Base-by-base conservation (phyloP, 768 basidiomycete species). In the Serendipita sp. region DNA sequence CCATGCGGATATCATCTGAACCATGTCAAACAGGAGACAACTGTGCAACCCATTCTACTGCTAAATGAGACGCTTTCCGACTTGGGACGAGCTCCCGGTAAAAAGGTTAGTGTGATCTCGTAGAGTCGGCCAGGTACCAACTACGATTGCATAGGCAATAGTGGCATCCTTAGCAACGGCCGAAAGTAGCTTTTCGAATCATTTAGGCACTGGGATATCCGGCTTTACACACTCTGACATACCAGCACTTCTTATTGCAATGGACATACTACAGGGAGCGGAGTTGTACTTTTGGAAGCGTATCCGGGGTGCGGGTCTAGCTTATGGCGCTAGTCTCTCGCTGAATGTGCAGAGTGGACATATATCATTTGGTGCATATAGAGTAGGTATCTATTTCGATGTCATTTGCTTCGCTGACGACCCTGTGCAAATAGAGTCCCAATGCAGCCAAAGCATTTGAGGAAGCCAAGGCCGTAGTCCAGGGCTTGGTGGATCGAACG, bases 251-350 rank as follows among this genome's bases (percentile, higher is more conserved):
- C 81, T 85, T 23, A 81, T 98, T n/a, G 85, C 93, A 3, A 74
- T 84, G 1, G 88, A 94, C 67, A 83, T 92, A 16, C 76, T 99
- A 62, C 96, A 95, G 68, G 94, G 91, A 10, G 84, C 91, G 8
- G 96, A 98, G 76, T 88, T 91, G 67, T 96, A 86, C 72, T 82
- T 97, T 64, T 98, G 95, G 95, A 83, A 86, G 29, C 88, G 86
- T 66, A 91, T 99, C 66, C 86, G 96, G 45, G 96, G 96, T 4
- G 86, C 91, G 64, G 96, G 96, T 23, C 75, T 99, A 37, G 96
- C 96, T 3, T 98, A 96, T 68, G 91, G 92, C n/a, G 91, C 91
- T 31, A 83, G 83, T 69, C 77, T 87, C 36, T 78, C 79, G 0
- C 71, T 85, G 36, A 91, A 94, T 68, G 75, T 84, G 36, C 93